These are phyloP conservation scores for Sporodiniella umbellata DNA, from an alignment of 371 early-diverging fungal species.

Conservation along the genomic window DNA sequence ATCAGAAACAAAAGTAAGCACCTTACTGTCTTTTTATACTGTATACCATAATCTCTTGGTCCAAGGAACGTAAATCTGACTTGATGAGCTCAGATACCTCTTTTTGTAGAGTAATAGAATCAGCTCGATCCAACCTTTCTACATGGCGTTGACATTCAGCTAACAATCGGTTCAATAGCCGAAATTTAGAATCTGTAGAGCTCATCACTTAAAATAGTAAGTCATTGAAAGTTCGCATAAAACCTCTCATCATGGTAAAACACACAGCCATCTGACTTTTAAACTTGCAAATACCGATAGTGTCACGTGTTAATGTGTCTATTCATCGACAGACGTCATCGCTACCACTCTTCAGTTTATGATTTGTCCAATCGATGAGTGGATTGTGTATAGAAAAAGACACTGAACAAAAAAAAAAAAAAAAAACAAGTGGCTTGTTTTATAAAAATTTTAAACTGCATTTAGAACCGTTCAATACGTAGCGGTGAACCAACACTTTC, in stretches of 20 bases:
- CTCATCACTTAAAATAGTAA: constrained; percentile 5
- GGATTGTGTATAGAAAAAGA: too few species aligned
- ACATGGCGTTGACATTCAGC: constrained; percentile 47
- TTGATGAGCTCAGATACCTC: constrained; percentile 28
- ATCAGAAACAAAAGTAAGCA: neutral
- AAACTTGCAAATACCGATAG: too few species aligned
- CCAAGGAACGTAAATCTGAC: constrained; percentile 22
- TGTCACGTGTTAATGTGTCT: too few species aligned
- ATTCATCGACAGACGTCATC: too few species aligned
- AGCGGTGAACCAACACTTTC: neutral
- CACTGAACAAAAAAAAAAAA: too few species aligned
- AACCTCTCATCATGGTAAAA: too few species aligned
- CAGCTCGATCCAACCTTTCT: constrained; percentile 23
- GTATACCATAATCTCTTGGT: constrained; percentile 31
- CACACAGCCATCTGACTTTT: too few species aligned
- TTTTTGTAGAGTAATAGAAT: constrained; percentile 28
- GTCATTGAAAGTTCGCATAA: too few species aligned
- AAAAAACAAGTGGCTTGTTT: neutral
- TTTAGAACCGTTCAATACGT: neutral
- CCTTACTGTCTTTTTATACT: neutral
- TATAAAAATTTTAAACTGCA: constrained; percentile 11
- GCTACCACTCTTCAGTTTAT: too few species aligned
- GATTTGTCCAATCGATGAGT: too few species aligned
- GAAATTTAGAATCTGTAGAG: constrained; percentile 28
- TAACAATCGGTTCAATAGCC: constrained; percentile 28